These are phyloP conservation scores for Quercus glauca DNA, from an alignment of 306 rosid species.

Conservation along the genomic window DNA sequence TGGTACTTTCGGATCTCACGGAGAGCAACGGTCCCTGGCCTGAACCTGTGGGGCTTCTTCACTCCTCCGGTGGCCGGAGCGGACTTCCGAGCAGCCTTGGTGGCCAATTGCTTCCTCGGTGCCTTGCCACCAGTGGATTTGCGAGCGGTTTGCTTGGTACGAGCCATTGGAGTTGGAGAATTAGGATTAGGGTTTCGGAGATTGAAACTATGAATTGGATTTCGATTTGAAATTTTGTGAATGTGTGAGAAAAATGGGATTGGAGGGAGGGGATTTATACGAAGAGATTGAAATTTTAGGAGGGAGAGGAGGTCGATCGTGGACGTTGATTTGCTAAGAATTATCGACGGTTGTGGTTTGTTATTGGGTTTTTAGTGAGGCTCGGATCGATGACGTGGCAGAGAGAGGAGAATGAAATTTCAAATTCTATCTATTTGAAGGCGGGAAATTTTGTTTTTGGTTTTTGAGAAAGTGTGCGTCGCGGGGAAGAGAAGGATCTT, in stretches of 20 bases:
- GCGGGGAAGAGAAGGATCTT: neutral
- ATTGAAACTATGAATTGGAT: neutral
- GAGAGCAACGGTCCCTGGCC: constrained; percentile 34
- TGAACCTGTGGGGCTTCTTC: constrained; percentile 35
- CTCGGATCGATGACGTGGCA: neutral
- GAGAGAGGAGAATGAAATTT: neutral
- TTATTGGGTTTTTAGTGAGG: too few relatives aligned
- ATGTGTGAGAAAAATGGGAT: neutral
- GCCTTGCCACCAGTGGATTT: constrained; percentile 37
- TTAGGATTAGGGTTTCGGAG: neutral
- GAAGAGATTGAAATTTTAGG: neutral
- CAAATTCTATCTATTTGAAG: neutral
- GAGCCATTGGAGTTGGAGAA: constrained; percentile 14
- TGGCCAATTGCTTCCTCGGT: constrained; percentile 35
- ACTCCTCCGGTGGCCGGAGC: constrained; percentile 41
- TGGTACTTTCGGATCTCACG: constrained; percentile 35
- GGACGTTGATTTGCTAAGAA: neutral
- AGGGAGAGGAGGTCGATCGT: neutral
- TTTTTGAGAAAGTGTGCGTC: neutral
- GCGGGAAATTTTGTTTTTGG: neutral
- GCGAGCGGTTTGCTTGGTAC: constrained; percentile 36
- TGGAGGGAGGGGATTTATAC: neutral
- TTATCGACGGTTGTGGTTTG: neutral
- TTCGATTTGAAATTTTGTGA: too few relatives aligned
- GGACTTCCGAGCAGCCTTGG: constrained; percentile 32